Conservation (phyloP, 73 alveolate genomes). For the Stentor roeselii region DNA sequence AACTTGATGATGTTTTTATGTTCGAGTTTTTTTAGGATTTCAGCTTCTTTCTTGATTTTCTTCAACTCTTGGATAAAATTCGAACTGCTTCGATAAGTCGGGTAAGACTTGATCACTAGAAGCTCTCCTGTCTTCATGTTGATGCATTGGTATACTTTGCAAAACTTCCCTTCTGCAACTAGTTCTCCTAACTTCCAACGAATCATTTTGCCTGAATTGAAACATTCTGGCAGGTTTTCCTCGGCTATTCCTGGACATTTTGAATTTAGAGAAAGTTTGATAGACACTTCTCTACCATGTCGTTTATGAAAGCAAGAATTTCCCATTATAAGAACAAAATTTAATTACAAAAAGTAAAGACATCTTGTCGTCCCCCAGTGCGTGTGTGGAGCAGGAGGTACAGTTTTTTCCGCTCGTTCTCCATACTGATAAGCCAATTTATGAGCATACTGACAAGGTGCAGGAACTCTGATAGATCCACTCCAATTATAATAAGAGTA, state of each 20-base stretch:
- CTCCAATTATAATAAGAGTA: conserved; percentile 91
- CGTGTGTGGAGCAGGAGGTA: conserved; percentile 28
- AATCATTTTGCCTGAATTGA: background rate
- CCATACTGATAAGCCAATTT: conserved; percentile 78
- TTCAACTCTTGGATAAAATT: background rate
- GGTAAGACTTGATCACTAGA: background rate
- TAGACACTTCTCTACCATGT: background rate
- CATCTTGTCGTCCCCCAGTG: conserved; percentile 19
- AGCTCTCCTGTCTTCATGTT: background rate
- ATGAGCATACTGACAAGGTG: conserved; percentile 91
- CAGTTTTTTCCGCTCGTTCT: conserved; percentile 52
- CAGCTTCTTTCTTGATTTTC: background rate
- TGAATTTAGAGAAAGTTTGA: background rate
- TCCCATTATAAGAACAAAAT: background rate
- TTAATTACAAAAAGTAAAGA: background rate
- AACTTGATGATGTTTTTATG: background rate
- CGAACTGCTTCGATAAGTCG: background rate
- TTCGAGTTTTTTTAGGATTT: background rate
- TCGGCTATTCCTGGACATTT: background rate
- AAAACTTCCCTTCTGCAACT: background rate
- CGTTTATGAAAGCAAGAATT: background rate
- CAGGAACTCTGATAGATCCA: conserved; percentile 92
- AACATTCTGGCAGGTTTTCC: background rate
- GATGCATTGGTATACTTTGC: background rate
- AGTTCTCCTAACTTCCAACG: background rate